phyloP scores from a whole-genome alignment of 306 rosid species.

The Fragaria iinumae region DNA sequence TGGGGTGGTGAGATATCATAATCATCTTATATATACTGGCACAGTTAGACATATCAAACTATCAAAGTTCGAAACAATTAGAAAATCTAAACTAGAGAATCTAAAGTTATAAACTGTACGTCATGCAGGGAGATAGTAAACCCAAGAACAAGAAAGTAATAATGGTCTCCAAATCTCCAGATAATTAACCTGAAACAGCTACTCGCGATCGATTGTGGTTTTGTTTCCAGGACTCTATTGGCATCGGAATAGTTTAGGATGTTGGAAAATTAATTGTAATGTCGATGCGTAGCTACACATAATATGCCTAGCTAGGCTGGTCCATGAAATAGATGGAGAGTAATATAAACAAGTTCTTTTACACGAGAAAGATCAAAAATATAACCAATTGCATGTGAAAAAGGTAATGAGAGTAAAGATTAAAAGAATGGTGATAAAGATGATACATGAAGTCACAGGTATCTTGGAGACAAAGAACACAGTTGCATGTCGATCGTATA shows the following conservation, averaged over 20 bases:
- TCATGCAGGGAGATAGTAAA: not conserved
- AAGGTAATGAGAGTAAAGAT: not conserved
- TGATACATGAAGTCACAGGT: not conserved
- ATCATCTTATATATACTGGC: too few species aligned
- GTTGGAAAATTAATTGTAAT: not conserved
- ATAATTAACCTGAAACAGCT: too few species aligned
- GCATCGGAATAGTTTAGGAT: not conserved
- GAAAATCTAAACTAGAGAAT: not conserved
- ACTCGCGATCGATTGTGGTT: not conserved
- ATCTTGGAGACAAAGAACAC: not conserved
- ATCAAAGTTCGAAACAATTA: not conserved
- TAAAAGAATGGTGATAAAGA: not conserved
- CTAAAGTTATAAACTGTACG: too few species aligned
- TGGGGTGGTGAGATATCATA: not conserved
- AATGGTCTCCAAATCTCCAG: not conserved
- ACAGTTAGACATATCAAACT: not conserved
- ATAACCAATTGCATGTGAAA: slow-evolving; percentile 5
- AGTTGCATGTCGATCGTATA: not conserved
- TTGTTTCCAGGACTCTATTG: not conserved
- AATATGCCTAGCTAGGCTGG: not conserved
- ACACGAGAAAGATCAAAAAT: not conserved
- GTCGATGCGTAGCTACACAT: not conserved
- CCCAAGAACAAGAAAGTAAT: not conserved
- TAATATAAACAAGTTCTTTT: not conserved
- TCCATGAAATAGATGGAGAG: not conserved